Conservation (phyloP, 345 rosid species). For the Toxicodendron radicans region DNA sequence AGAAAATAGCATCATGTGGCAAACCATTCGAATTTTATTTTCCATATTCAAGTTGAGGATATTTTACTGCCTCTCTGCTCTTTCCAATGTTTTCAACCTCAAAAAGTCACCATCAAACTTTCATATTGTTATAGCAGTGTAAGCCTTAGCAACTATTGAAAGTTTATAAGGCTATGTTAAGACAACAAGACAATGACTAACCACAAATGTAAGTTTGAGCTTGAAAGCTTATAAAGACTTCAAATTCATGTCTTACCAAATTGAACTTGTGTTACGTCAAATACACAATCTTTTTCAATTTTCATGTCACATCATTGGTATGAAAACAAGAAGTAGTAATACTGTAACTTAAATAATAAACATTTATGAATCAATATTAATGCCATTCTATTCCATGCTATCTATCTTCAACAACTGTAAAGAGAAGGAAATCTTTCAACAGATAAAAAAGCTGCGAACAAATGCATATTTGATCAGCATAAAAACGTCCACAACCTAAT, state of each 20-base stretch:
- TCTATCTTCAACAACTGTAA: background rate
- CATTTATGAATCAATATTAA: background rate
- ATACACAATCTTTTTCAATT: background rate
- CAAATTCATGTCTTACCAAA: background rate
- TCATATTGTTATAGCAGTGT: background rate
- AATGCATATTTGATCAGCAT: background rate
- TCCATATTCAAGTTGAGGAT: background rate
- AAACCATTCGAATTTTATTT: background rate
- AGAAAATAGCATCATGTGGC: background rate
- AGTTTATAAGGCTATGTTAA: background rate
- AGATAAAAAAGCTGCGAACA: background rate
- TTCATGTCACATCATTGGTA: background rate
- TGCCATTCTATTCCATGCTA: background rate
- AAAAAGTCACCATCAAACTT: background rate
- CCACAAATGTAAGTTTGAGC: background rate
- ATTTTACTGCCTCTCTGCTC: background rate
- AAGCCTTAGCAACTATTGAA: constrained; percentile 7
- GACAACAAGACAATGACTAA: background rate
- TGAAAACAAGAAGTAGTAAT: background rate
- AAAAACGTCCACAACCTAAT: background rate
- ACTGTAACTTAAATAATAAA: background rate
- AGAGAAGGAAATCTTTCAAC: too few relatives aligned
- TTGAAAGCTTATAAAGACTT: background rate
- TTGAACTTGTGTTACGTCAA: background rate
- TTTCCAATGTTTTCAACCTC: constrained; percentile 4